phyloP scores from a whole-genome alignment of 2,329 filamentous ascomycete species.

The Pseudocercospora vitis region DNA sequence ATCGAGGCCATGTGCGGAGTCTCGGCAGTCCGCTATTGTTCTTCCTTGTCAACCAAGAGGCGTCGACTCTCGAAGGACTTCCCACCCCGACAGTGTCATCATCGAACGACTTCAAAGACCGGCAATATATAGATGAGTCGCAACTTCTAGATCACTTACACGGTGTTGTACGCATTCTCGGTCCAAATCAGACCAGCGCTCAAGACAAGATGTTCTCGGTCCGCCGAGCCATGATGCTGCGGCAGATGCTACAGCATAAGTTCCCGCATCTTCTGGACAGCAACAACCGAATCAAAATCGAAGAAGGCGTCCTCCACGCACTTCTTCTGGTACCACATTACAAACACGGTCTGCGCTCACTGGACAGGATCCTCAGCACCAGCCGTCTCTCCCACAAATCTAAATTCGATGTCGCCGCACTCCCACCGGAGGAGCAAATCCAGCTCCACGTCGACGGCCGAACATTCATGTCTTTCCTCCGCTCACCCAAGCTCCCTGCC shows the following conservation, averaged over 20 bases:
- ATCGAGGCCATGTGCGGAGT: slow-evolving; percentile 31
- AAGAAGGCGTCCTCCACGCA: slow-evolving; percentile 39
- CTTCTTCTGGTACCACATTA: slow-evolving; percentile 37
- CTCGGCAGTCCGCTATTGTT: slow-evolving; percentile 35
- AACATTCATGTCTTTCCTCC: slow-evolving; percentile 39
- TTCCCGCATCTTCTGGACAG: slow-evolving; percentile 34
- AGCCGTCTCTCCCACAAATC: slow-evolving; percentile 35
- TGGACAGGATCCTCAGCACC: slow-evolving; percentile 39
- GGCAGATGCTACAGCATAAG: slow-evolving; percentile 35
- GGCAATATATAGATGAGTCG: slow-evolving; percentile 29
- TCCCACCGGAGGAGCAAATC: slow-evolving; percentile 40
- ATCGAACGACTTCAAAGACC: slow-evolving; percentile 25
- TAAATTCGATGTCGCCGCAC: slow-evolving; percentile 38
- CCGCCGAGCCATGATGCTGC: slow-evolving; percentile 37
- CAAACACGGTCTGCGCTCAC: slow-evolving; percentile 38
- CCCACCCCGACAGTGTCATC: slow-evolving; percentile 32
- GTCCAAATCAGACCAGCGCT: slow-evolving; percentile 33
- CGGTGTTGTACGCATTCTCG: slow-evolving; percentile 35
- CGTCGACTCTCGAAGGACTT: slow-evolving; percentile 22
- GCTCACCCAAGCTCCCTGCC: slow-evolving; percentile 36
- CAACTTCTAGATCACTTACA: slow-evolving; percentile 36
- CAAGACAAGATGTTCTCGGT: slow-evolving; percentile 36
- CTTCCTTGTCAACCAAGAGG: slow-evolving; percentile 37
- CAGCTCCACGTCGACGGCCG: slow-evolving; percentile 39
- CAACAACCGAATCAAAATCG: slow-evolving; percentile 35